Base-by-base conservation (phyloP, 2,329 filamentous ascomycete genomes). In the Neofusicoccum umdonicola region DNA sequence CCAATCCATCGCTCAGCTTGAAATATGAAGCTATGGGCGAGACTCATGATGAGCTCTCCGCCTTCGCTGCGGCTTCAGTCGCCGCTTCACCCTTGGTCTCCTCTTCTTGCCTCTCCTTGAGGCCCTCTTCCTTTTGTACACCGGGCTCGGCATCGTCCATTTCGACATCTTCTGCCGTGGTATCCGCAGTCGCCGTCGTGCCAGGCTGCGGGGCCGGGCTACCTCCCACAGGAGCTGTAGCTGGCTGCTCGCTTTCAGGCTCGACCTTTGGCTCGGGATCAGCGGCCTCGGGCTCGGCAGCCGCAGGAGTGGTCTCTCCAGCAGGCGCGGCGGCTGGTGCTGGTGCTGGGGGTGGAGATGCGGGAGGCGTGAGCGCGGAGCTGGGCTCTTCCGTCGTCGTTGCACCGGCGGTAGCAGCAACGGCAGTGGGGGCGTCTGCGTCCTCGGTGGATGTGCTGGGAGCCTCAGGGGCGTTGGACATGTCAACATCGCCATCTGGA, bases 401-500 rank as follows among this genome's bases (percentile, higher is more conserved):
- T 22, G 50, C 9, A 4, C 35, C 19, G 4, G 41, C 39, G 15
- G 19, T 7, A 35, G 50, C 8, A 3, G 45, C 19, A 4, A 31
- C 39, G 15, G 19, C 12, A 35, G 63, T 17, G 2, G 37, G 9
- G 15, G 52, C 56, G 31, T 54, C 19, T 3, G 22, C 41, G 17
- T 54, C 56, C 9, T 37, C 56, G 12, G 35, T 52, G 19, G 37
- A 19, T 12, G 34, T 27, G 15, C 35, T 37, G 8, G 45, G n/a
- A 7, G 37, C 22, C 9, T 68, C 67, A 19, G 67, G 45, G 3
- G 50, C 66, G 35, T 69, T 69, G 11, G 64, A 54, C 67, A 68
- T 68, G 4, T 65, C 65, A 12, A 69, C 64, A 22, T 73, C 70
- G 17, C 35, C 34, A 44, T 65, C 64, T n/a, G 31, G 19, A 19